These are phyloP conservation scores for Chrysanthemum lavandulifolium DNA, from an alignment of 129 eudicot species.

Conservation along the genomic window DNA sequence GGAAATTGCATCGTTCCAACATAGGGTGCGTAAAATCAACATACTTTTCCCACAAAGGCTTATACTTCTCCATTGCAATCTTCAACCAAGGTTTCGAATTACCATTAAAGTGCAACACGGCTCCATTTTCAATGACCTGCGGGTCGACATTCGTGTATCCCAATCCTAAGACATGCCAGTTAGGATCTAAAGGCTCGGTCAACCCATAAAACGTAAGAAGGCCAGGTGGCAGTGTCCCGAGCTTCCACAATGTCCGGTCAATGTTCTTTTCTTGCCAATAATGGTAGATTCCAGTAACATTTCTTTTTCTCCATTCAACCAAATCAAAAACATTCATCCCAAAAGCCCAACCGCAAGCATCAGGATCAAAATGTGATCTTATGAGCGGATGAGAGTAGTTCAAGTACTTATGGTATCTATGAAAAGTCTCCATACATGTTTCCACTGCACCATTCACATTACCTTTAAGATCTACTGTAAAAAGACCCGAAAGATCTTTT, in stretches of 20 bases:
- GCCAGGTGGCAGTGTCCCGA: conserved; percentile 66
- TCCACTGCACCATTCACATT: conserved; percentile 62
- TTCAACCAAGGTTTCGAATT: conserved; percentile 65
- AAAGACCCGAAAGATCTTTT: conserved; percentile 47
- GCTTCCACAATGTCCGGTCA: conserved; percentile 57
- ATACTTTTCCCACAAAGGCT: conserved; percentile 52
- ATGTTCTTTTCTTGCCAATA: conserved; percentile 60
- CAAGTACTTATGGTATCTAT: conserved; percentile 51
- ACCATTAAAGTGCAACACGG: conserved; percentile 57
- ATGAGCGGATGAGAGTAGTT: conserved; percentile 54
- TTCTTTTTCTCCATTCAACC: conserved; percentile 53
- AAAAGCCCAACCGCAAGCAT: conserved; percentile 66
- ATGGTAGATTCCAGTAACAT: conserved; percentile 52
- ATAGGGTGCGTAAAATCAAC: conserved; percentile 45
- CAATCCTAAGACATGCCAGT: conserved; percentile 62
- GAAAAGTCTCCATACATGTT: conserved; percentile 59
- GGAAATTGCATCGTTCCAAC: conserved; percentile 48
- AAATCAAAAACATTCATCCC: conserved; percentile 67
- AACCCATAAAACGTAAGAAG: conserved; percentile 56
- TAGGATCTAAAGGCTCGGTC: conserved; percentile 51
- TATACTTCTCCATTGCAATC: conserved; percentile 51
- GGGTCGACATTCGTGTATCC: conserved; percentile 53
- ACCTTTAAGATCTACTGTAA: conserved; percentile 43
- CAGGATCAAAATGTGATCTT: conserved; percentile 52
- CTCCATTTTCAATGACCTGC: conserved; percentile 43